Evolutionary conservation across 768 basidiomycete species (phyloP).

Genomic region (Sporobolomyces roseus): DNA sequence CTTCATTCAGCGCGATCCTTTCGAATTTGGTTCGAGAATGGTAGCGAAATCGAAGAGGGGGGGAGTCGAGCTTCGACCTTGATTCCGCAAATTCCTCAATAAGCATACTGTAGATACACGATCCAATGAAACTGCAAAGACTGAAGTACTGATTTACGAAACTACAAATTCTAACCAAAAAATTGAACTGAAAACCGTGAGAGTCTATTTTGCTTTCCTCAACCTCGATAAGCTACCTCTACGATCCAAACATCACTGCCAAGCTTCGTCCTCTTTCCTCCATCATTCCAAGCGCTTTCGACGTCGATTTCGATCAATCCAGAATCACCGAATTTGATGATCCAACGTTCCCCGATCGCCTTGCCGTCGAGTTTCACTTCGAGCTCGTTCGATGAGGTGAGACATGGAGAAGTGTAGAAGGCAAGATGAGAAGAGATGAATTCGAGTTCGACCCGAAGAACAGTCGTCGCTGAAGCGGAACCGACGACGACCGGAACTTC

Average conservation of each 20-base stretch:
- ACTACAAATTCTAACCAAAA: background rate
- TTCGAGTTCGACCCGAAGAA: conserved; percentile 21
- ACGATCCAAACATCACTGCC: background rate
- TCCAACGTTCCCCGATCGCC: background rate
- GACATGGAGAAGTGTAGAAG: background rate
- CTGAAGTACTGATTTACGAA: background rate
- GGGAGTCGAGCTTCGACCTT: conserved; percentile 2
- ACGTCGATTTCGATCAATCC: conserved; percentile 15
- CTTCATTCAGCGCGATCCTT: conserved; percentile 17
- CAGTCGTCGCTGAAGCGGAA: background rate
- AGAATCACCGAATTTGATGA: background rate
- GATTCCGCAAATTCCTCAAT: too few relatives aligned
- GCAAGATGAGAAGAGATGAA: conserved; percentile 9
- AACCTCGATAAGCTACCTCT: background rate
- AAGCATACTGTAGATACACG: too few relatives aligned
- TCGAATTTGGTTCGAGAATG: conserved; percentile 36
- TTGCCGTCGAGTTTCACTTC: conserved; percentile 2
- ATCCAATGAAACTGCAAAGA: too few relatives aligned
- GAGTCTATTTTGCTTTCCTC: too few relatives aligned
- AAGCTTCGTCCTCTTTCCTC: background rate
- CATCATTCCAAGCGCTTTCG: conserved; percentile 10
- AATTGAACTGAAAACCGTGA: background rate
- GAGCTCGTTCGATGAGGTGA: background rate
- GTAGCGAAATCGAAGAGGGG: conserved; percentile 21
- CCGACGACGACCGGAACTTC: background rate